Evolutionary conservation across 805 yeast genomes (phyloP).

Genomic region (Starmerella bacillaris): DNA sequence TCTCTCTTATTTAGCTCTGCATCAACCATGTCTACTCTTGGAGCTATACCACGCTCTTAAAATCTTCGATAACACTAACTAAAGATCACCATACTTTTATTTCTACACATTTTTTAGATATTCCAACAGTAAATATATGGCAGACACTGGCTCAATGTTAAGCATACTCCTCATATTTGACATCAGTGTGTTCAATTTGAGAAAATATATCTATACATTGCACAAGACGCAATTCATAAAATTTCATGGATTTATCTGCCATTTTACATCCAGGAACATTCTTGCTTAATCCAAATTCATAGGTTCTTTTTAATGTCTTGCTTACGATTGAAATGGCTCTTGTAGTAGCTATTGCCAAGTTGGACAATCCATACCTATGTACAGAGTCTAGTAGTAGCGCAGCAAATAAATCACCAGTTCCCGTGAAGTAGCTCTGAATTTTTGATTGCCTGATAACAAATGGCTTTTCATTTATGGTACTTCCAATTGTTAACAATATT

Average conservation of each 20-base stretch:
- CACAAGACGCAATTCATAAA: constrained; percentile 52
- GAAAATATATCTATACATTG: constrained; percentile 31
- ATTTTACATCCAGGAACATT: constrained; percentile 29
- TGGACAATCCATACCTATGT: constrained; percentile 7
- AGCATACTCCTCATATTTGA: too few species aligned
- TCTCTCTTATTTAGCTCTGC: too few species aligned
- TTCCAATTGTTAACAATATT: constrained; percentile 30
- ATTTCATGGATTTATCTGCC: constrained; percentile 31
- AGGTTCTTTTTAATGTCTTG: constrained; percentile 28
- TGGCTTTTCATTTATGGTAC: constrained; percentile 19
- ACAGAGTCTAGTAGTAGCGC: constrained; percentile 39
- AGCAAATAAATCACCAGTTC: constrained; percentile 85
- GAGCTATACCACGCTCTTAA: too few species aligned
- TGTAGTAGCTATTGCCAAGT: constrained; percentile 26
- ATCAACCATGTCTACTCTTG: too few species aligned
- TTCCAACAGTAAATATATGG: too few species aligned
- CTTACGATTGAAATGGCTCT: constrained; percentile 27
- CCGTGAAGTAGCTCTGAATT: constrained; percentile 72
- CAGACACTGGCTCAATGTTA: too few species aligned
- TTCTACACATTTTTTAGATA: too few species aligned
- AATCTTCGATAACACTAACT: too few species aligned
- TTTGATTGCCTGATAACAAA: constrained; percentile 36
- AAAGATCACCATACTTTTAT: too few species aligned
- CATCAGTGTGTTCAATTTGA: not conserved
- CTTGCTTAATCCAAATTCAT: constrained; percentile 11